phyloP scores from a whole-genome alignment of 768 basidiomycete genomes.

The Amyloporia xantha region DNA sequence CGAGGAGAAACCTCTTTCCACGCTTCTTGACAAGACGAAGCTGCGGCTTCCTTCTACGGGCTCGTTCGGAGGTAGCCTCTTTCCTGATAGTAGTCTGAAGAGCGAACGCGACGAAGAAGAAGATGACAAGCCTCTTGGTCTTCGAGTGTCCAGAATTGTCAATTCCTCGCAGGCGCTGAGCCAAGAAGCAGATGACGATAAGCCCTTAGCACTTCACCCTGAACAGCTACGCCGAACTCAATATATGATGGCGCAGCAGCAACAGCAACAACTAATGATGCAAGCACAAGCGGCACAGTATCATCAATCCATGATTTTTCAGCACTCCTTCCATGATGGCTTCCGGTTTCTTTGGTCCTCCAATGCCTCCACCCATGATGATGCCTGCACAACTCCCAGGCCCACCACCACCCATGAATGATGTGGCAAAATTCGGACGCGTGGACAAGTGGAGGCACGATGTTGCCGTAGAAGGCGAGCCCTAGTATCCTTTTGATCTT shows the following conservation, averaged over 20 bases:
- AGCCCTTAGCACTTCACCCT: slow-evolving; percentile 65
- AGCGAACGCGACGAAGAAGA: slow-evolving; percentile 47
- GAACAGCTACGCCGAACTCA: slow-evolving; percentile 75
- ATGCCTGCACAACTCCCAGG: slow-evolving; percentile 36
- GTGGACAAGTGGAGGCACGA: slow-evolving; percentile 81
- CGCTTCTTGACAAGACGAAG: slow-evolving; percentile 43
- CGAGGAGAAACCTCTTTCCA: slow-evolving; percentile 67
- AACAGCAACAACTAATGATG: slow-evolving; percentile 62
- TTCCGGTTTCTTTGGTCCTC: slow-evolving; percentile 59
- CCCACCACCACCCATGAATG: slow-evolving; percentile 59
- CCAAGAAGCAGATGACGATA: slow-evolving; percentile 53
- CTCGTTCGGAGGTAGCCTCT: slow-evolving; percentile 28
- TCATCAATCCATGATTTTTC: slow-evolving; percentile 71
- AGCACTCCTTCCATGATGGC: slow-evolving; percentile 59
- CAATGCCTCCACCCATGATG: slow-evolving; percentile 36
- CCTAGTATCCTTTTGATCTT: slow-evolving; percentile 8
- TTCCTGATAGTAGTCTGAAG: slow-evolving; percentile 9
- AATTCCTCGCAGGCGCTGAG: slow-evolving; percentile 49
- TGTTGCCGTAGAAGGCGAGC: slow-evolving; percentile 65
- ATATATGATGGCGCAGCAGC: slow-evolving; percentile 40
- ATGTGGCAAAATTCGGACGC: slow-evolving; percentile 57
- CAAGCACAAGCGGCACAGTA: slow-evolving; percentile 59
- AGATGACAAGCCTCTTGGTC: slow-evolving; percentile 65
- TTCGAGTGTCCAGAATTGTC: slow-evolving; percentile 55
- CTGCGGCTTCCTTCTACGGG: slow-evolving; percentile 37